phyloP scores from a whole-genome alignment of 163 green algal genomes.

The Dunaliella salina region DNA sequence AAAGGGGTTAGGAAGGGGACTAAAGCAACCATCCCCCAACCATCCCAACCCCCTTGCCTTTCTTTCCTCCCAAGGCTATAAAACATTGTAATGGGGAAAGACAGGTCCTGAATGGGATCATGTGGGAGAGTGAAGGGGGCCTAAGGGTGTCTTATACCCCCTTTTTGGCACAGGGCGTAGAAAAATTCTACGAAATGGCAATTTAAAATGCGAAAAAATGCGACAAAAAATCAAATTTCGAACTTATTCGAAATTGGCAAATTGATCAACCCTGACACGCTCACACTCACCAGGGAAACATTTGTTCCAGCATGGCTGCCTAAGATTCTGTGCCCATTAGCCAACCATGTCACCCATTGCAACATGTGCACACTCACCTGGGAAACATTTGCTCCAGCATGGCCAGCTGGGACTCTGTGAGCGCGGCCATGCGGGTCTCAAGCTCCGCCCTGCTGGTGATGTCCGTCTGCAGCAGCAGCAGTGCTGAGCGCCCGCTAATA shows the following conservation, averaged over 20 bases:
- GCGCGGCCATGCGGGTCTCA: conserved; percentile 14
- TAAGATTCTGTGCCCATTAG: not conserved
- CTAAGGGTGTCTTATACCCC: no score
- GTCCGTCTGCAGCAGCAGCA: conserved; percentile 23
- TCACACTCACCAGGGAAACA: no score
- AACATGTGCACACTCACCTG: not conserved
- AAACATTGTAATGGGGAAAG: no score
- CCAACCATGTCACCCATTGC: no score
- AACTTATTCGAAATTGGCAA: not conserved
- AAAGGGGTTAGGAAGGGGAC: no score
- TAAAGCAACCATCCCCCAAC: no score
- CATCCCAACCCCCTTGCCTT: no score
- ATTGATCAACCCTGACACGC: not conserved
- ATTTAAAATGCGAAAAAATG: not conserved
- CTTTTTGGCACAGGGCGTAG: no score
- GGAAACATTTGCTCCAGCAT: conserved; percentile 18
- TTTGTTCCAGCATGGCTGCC: not conserved
- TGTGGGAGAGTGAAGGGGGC: no score
- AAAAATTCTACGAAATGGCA: no score
- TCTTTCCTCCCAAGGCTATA: no score
- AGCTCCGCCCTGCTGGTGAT: conserved; percentile 19
- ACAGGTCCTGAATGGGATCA: no score
- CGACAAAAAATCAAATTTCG: not conserved
- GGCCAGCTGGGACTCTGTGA: conserved; percentile 16
- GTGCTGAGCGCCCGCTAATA: not conserved